Percentiles rank a stretch among this genome's conserved stretches.
phyloP scores from a whole-genome alignment of 768 basidiomycete species.

The Lactarius akahatsu region DNA sequence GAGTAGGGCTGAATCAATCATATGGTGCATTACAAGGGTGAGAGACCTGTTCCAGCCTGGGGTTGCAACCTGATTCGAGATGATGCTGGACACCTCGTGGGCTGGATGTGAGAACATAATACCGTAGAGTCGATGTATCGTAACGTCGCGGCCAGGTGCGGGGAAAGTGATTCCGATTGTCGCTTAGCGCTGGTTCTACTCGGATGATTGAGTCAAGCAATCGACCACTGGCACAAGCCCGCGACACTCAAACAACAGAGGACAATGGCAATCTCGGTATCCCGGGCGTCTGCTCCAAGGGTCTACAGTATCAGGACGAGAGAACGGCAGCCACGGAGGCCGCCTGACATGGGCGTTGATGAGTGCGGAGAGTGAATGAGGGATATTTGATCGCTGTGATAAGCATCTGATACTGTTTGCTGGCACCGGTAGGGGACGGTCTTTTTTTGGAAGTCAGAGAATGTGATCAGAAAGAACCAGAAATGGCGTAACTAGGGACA shows the following conservation, averaged over 20 bases:
- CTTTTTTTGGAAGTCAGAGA: background rate
- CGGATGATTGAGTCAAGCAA: background rate
- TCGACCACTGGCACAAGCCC: background rate
- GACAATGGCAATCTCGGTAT: background rate
- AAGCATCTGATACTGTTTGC: background rate
- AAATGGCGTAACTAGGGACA: background rate
- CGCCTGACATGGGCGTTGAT: background rate
- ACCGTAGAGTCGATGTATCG: background rate
- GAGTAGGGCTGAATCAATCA: background rate
- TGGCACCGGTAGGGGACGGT: background rate
- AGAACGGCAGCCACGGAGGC: background rate
- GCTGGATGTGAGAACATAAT: background rate
- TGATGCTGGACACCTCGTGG: background rate
- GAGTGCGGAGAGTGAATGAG: background rate
- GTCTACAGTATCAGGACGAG: background rate
- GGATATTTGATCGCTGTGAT: background rate
- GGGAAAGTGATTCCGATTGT: background rate
- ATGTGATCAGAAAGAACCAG: background rate
- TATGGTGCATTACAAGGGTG: background rate
- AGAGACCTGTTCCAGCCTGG: background rate
- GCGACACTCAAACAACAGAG: background rate
- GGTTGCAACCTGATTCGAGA: background rate
- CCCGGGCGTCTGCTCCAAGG: background rate
- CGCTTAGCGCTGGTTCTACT: background rate
- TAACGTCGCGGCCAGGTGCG: background rate